These are phyloP conservation scores for Pecoramyces ruminantium DNA, from an alignment of 192 early-diverging fungal species.

Conservation along the genomic window DNA sequence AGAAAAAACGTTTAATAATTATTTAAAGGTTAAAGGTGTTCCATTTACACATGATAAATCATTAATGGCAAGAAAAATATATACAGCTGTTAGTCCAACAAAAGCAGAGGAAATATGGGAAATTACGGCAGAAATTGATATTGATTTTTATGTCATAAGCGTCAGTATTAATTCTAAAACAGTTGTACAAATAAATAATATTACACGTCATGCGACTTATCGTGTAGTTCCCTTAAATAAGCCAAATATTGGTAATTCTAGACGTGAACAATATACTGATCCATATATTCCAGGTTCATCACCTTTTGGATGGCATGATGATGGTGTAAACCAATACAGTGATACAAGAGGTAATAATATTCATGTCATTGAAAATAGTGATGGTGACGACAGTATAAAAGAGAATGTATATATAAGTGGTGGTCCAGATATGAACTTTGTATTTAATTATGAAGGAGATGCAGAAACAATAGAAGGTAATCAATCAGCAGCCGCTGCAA, in stretches of 20 bases:
- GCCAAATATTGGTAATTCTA: neutral
- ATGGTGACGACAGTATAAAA: neutral
- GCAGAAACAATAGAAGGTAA: neutral
- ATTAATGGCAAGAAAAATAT: neutral
- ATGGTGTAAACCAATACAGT: neutral
- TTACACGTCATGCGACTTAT: neutral
- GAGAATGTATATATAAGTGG: neutral
- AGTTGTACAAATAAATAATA: neutral
- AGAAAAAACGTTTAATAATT: neutral
- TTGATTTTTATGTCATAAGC: neutral
- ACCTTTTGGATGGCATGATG: neutral
- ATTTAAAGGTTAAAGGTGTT: neutral
- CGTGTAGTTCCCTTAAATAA: neutral
- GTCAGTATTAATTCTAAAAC: neutral
- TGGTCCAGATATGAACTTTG: neutral
- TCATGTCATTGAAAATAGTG: neutral
- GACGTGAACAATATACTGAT: neutral
- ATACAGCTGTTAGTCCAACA: neutral
- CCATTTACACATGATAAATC: neutral
- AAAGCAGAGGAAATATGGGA: neutral
- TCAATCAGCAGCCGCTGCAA: neutral
- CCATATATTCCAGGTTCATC: neutral
- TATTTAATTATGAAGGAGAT: neutral
- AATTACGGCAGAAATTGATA: neutral
- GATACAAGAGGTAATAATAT: neutral